Evolutionary conservation across 768 basidiomycete species (phyloP).

Genomic region (Auriculariales sp.): DNA sequence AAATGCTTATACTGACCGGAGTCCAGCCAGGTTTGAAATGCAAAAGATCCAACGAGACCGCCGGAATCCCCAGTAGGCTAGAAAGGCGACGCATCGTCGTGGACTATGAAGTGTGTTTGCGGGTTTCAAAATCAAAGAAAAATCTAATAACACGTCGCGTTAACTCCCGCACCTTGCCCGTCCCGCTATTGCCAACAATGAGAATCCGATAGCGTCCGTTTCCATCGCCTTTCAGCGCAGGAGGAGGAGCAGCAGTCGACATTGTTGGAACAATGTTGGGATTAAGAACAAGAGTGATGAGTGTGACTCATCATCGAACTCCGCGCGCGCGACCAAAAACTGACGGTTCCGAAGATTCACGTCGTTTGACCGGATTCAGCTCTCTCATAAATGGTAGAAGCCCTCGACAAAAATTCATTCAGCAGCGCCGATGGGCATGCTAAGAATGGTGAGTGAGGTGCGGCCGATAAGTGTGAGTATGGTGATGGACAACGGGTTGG

Average conservation of each 20-base stretch:
- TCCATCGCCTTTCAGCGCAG: slow-evolving; percentile 29
- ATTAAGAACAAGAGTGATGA: no score
- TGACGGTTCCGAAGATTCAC: no score
- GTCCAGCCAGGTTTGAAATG: slow-evolving; percentile 38
- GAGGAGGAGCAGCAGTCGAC: slow-evolving; percentile 11
- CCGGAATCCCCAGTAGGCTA: slow-evolving; percentile 31
- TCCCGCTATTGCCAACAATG: slow-evolving; percentile 37
- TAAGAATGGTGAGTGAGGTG: no score
- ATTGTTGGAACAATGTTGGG: not conserved
- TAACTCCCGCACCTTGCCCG: slow-evolving; percentile 15
- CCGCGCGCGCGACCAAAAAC: no score
- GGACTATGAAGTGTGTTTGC: not conserved
- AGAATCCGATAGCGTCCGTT: slow-evolving; percentile 32
- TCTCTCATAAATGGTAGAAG: no score
- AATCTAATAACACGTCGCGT: no score
- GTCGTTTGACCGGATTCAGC: no score
- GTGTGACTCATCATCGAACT: no score
- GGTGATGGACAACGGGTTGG: no score
- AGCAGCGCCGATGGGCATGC: no score
- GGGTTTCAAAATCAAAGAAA: not conserved
- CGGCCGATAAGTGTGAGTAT: no score
- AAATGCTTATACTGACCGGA: not conserved
- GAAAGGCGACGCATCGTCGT: not conserved
- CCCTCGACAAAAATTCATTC: no score
- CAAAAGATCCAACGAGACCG: slow-evolving; percentile 31